Conservation (phyloP, 306 rosid species). For the Bauhinia variegata region DNA sequence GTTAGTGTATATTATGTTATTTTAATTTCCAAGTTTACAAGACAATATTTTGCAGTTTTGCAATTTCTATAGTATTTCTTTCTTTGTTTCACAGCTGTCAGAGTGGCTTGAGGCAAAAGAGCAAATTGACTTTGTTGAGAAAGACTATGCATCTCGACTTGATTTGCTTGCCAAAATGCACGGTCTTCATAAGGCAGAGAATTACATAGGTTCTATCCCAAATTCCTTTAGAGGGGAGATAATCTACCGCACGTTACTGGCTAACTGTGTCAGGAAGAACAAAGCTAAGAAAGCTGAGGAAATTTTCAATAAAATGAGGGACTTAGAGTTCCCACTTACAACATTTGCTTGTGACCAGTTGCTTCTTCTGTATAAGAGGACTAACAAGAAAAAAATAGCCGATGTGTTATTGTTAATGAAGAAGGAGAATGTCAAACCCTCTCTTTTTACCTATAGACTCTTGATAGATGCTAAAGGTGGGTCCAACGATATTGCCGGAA, state of each 20-base stretch:
- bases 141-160: conserved; percentile 74
- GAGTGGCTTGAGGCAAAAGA: conserved; percentile 74
- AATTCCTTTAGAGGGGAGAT: conserved; percentile 72
- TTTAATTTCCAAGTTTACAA: conserved; percentile 34
- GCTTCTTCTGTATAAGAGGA: conserved; percentile 75
- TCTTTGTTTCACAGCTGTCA: conserved; percentile 60
- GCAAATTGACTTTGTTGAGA: conserved; percentile 57
- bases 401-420: conserved; percentile 84
- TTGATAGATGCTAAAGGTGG: conserved; percentile 69
- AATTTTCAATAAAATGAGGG: conserved; percentile 77
- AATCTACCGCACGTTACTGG: conserved; percentile 70
- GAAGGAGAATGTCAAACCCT: conserved; percentile 67
- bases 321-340: conserved; percentile 61
- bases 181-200: conserved; percentile 71
- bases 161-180: conserved; percentile 76
- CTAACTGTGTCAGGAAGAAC: conserved; percentile 51
- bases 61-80: conserved; percentile 13
- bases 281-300: conserved; percentile 67
- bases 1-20: background rate
- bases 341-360: conserved; percentile 74
- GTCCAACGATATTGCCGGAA: conserved; percentile 64
- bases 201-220: conserved; percentile 62
- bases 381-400: conserved; percentile 71
- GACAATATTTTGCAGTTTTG: conserved; percentile 7
- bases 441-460: conserved; percentile 61